Conservation (phyloP, 1,139 yeast species). For the Taphrina deformans region DNA sequence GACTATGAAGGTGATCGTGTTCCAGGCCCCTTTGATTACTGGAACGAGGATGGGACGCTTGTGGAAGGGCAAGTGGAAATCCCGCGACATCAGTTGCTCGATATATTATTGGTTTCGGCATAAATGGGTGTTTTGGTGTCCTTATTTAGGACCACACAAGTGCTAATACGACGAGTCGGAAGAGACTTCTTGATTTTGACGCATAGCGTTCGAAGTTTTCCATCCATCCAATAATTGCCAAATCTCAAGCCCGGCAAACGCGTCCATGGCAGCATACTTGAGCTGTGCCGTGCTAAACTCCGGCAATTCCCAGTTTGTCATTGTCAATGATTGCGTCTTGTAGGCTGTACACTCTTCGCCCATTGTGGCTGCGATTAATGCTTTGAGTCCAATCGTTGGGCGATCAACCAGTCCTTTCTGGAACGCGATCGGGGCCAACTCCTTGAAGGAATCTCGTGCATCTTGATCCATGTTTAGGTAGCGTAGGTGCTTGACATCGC, state of each 20-base stretch:
- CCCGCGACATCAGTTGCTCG: slow-evolving; percentile 10
- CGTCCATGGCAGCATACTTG: slow-evolving; percentile 30
- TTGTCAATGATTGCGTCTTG: slow-evolving; percentile 25
- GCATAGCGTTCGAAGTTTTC: neutral
- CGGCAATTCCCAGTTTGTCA: slow-evolving; percentile 24
- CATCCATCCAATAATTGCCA: too few relatives aligned
- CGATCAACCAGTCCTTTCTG: neutral
- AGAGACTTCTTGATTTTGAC: neutral
- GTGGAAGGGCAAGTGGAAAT: slow-evolving; percentile 6
- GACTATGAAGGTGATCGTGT: slow-evolving; percentile 30
- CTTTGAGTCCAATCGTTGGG: slow-evolving; percentile 14
- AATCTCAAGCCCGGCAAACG: slow-evolving; percentile 11
- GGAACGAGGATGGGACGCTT: slow-evolving; percentile 11
- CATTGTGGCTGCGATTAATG: slow-evolving; percentile 18
- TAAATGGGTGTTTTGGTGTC: too few relatives aligned
- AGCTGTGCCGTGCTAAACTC: neutral
- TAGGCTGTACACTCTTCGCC: neutral
- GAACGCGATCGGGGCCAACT: slow-evolving; percentile 5
- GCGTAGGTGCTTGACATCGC: slow-evolving; percentile 4
- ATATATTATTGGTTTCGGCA: neutral
- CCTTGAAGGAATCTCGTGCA: neutral
- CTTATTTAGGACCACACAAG: too few relatives aligned
- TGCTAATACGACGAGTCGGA: neutral
- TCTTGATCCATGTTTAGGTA: neutral
- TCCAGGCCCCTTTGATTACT: slow-evolving; percentile 15